phyloP scores from a whole-genome alignment of 441 rosid genomes.

The Erodium texanum region DNA sequence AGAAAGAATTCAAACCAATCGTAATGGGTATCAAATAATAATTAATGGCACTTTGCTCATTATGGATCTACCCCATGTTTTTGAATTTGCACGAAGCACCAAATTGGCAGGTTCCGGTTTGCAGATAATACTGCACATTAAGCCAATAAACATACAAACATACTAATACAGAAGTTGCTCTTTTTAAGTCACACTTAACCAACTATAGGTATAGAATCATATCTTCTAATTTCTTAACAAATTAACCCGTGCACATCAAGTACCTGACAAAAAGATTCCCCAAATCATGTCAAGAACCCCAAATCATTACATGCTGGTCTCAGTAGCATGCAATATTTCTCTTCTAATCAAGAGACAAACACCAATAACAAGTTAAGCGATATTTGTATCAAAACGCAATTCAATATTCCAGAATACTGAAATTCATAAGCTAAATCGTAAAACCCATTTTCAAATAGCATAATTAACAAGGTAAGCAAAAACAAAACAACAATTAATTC shows the following conservation, averaged over 20 bases:
- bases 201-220: not conserved
- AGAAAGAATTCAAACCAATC: constrained; percentile 53
- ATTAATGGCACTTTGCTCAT: constrained; percentile 46
- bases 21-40: constrained; percentile 70
- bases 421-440: not conserved
- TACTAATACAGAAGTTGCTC: too few species aligned
- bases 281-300: constrained; percentile 4
- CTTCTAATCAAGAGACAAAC: not conserved
- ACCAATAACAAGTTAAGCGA: not conserved
- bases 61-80: constrained; percentile 37
- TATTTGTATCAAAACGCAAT: not conserved
- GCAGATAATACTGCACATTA: not conserved
- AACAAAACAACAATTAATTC: not conserved
- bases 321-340: too few species aligned
- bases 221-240: not conserved
- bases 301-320: not conserved
- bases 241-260: not conserved
- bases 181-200: too few species aligned
- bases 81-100: constrained; percentile 4
- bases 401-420: not conserved
- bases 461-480: not conserved
- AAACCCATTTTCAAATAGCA: not conserved
- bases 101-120: not conserved
- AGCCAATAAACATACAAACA: not conserved
- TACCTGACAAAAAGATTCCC: constrained; percentile 76